These are phyloP conservation scores for Clarkia xantiana DNA, from an alignment of 345 rosid species.

Conservation along the genomic window DNA sequence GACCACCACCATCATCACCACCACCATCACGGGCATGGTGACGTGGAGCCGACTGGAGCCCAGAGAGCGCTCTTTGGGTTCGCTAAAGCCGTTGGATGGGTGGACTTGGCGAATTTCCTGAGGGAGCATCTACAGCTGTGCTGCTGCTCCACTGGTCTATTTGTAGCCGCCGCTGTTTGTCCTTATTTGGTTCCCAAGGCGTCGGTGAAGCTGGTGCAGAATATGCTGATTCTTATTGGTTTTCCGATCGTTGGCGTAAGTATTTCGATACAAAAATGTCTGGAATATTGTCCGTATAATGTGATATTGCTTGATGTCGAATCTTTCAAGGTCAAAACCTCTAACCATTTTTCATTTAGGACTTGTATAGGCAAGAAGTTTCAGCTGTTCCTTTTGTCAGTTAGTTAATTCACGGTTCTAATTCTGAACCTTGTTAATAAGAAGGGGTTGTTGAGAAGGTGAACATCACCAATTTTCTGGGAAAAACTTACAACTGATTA, in stretches of 20 bases:
- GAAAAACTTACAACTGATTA: no score
- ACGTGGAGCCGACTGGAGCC: conserved; percentile 24
- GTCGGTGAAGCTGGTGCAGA: conserved; percentile 46
- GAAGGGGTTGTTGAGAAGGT: no score
- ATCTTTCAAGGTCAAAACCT: no score
- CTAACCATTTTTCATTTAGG: no score
- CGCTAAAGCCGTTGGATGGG: conserved; percentile 64
- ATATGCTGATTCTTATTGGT: conserved; percentile 45
- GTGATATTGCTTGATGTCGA: no score
- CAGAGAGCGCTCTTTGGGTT: conserved; percentile 42
- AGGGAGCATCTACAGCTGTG: conserved; percentile 80
- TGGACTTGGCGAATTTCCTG: conserved; percentile 53
- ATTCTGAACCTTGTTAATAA: no score
- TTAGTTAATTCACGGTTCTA: no score
- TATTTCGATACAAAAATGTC: background rate
- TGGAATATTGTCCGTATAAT: no score
- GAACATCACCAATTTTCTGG: no score
- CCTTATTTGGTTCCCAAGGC: conserved; percentile 59
- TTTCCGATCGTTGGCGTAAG: conserved; percentile 92
- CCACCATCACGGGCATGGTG: conserved; percentile 25
- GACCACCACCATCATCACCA: conserved; percentile 24
- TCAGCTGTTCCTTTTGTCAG: no score
- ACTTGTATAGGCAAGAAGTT: no score
- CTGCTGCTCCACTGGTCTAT: conserved; percentile 61
- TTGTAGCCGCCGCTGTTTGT: conserved; percentile 61